A percentile compares a stretch with the other conserved stretches of the same genome.
These are phyloP conservation scores for Komagataella populi DNA, from an alignment of 805 yeast species.

Conservation along the genomic window DNA sequence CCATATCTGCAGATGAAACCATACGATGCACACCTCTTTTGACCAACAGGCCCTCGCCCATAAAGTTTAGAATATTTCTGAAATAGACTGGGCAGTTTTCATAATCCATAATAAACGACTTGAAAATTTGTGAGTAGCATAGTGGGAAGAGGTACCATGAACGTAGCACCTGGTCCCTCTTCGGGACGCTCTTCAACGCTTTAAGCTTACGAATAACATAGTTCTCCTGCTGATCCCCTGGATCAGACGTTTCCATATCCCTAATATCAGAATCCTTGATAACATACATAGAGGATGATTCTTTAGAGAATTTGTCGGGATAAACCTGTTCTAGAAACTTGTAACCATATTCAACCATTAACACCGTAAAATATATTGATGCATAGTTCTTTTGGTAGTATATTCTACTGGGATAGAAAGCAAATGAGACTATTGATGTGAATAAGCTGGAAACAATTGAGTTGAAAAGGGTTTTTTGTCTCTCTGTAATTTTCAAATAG, in stretches of 20 bases:
- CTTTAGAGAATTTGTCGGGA: constrained; percentile 3
- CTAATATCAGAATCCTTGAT: background rate
- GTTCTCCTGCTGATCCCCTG: background rate
- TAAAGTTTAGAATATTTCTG: constrained; percentile 4
- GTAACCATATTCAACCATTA: constrained; percentile 8
- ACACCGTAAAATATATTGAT: constrained; percentile 7
- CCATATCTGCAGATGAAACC: background rate
- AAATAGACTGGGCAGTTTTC: constrained; percentile 9
- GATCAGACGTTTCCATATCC: background rate
- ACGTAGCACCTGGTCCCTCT: background rate
- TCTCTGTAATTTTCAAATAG: background rate
- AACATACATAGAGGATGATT: background rate
- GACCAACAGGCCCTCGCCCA: background rate
- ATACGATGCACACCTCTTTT: background rate
- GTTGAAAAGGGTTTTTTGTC: background rate
- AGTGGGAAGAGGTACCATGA: constrained; percentile 11
- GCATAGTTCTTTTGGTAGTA: constrained; percentile 7
- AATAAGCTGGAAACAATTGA: constrained; percentile 4
- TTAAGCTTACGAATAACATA: background rate
- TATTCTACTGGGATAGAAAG: constrained; percentile 6
- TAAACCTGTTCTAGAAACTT: constrained; percentile 6
- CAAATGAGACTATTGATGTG: constrained; percentile 4
- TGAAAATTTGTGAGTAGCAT: constrained; percentile 9
- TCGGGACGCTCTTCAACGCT: background rate
- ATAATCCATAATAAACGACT: constrained; percentile 3